These are phyloP conservation scores for Aspergillus persii DNA, from an alignment of 2,329 filamentous ascomycete species.

Conservation along the genomic window DNA sequence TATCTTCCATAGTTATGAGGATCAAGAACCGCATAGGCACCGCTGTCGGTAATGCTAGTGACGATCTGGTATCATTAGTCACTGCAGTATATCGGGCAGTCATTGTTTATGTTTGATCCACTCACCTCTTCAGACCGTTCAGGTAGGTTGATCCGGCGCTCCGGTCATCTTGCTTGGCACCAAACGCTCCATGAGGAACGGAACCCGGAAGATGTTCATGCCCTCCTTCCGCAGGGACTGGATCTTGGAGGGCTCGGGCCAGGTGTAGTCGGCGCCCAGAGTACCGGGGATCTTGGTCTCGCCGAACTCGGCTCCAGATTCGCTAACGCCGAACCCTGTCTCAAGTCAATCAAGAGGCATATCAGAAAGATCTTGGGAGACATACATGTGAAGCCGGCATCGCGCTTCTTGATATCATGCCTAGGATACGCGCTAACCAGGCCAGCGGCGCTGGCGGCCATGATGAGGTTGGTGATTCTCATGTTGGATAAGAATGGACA, in stretches of 20 bases:
- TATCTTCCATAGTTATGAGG: constrained; percentile 60
- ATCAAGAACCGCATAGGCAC: constrained; percentile 55
- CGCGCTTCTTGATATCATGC: constrained; percentile 26
- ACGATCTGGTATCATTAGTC: constrained; percentile 27
- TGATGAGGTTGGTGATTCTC: constrained; percentile 29
- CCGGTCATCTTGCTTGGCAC: constrained; percentile 46
- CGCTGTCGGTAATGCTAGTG: constrained; percentile 42
- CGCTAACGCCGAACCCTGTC: constrained; percentile 48
- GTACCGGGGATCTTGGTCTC: constrained; percentile 55
- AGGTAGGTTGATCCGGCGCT: constrained; percentile 44
- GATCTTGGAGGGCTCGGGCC: constrained; percentile 54
- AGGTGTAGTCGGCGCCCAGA: constrained; percentile 60
- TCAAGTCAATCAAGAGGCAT: neutral
- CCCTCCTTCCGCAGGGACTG: constrained; percentile 52
- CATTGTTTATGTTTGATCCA: neutral
- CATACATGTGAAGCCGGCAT: constrained; percentile 27
- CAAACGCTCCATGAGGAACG: constrained; percentile 57
- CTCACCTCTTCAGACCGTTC: constrained; percentile 34
- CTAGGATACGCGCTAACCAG: constrained; percentile 26
- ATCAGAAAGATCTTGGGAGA: too few species aligned
- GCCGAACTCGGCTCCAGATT: constrained; percentile 67
- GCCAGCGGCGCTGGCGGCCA: constrained; percentile 29
- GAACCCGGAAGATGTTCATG: constrained; percentile 59
- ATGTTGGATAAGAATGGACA: constrained; percentile 23
- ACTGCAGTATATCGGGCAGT: neutral